These are phyloP conservation scores for Imleria badia DNA, from an alignment of 768 basidiomycete genomes.

Conservation along the genomic window DNA sequence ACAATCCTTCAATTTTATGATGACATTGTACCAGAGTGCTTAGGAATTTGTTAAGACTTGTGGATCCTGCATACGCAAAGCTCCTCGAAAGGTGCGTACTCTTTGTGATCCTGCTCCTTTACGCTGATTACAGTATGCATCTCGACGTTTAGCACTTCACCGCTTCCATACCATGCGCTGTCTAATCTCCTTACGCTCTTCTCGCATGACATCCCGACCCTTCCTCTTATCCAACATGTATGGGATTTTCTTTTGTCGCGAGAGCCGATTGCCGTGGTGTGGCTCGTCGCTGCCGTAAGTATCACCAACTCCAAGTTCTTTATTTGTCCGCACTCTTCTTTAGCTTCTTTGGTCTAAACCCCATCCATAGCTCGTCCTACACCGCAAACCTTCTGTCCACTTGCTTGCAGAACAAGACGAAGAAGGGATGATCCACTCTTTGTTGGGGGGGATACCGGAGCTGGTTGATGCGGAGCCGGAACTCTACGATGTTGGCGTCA, in stretches of 20 bases:
- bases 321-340: not conserved
- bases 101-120: not conserved
- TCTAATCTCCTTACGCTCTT: conserved; percentile 90
- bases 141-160: conserved; percentile 51
- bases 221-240: conserved; percentile 87
- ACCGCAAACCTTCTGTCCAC: conserved; percentile 66
- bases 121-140: not conserved
- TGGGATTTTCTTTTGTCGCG: conserved; percentile 88
- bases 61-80: conserved; percentile 68
- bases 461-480: conserved; percentile 31
- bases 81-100: conserved; percentile 61
- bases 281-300: conserved; percentile 80
- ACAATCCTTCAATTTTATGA: not conserved
- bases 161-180: conserved; percentile 86
- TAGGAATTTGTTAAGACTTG: conserved; percentile 67
- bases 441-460: conserved; percentile 65
- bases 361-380: conserved; percentile 60
- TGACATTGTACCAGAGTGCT: conserved; percentile 50
- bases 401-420: conserved; percentile 66
- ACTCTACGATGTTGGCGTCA: not conserved
- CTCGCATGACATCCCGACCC: conserved; percentile 87
- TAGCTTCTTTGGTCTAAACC: not conserved
- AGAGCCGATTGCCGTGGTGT: conserved; percentile 78
- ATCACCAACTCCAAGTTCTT: not conserved
- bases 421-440: conserved; percentile 79